Conservation (phyloP, 441 rosid species). For the Brassica balearica region DNA sequence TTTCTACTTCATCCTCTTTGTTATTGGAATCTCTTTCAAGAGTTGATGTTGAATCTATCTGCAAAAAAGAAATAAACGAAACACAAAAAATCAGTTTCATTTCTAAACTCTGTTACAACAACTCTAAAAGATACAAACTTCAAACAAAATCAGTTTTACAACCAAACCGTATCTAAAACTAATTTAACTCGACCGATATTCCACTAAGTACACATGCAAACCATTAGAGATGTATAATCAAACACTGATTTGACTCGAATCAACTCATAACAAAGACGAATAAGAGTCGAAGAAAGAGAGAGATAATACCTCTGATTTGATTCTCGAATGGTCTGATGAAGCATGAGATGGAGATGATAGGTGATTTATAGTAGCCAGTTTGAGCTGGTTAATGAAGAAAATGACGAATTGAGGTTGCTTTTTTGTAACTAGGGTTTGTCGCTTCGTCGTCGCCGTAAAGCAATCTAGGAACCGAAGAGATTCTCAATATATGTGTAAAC, state of each 20-base stretch:
- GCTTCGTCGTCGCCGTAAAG: no score
- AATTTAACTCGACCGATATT: neutral
- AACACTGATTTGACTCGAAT: neutral
- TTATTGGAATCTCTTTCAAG: neutral
- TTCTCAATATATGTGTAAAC: no score
- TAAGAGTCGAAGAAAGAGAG: neutral
- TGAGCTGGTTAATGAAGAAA: no score
- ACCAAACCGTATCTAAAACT: neutral
- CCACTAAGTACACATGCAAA: neutral
- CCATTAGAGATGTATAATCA: neutral
- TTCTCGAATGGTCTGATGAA: neutral
- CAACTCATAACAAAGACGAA: neutral
- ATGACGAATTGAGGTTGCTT: no score
- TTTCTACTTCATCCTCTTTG: neutral
- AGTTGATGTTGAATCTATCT: neutral
- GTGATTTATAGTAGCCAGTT: no score
- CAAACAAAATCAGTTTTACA: neutral
- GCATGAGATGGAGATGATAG: no score
- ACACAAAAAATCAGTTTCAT: neutral
- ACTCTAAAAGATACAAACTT: neutral
- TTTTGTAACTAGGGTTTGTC: no score
- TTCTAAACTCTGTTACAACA: neutral
- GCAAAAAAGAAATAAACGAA: no score
- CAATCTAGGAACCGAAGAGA: no score
- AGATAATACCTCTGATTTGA: neutral